A percentile compares a stretch with the other conserved stretches of the same genome.
Evolutionary conservation across 257 asterid species (phyloP).

Genomic region (Solanum rostratum): DNA sequence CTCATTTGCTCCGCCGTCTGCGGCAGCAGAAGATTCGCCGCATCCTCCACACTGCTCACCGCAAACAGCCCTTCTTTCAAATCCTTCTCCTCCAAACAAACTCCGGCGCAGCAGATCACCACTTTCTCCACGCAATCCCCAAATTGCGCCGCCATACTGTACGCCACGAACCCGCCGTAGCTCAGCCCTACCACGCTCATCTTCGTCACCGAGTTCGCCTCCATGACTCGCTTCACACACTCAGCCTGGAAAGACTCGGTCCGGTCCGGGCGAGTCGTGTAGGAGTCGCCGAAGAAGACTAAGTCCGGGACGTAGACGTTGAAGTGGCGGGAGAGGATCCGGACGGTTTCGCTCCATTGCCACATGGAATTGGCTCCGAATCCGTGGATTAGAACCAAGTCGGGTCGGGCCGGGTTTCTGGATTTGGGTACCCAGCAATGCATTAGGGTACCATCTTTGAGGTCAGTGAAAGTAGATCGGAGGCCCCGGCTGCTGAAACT

Average conservation of each 20-base stretch:
- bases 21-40: slow-evolving; percentile 46
- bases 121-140: slow-evolving; percentile 37
- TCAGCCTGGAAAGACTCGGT: slow-evolving; percentile 50
- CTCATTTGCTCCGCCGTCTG: slow-evolving; percentile 54
- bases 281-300: slow-evolving; percentile 48
- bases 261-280: slow-evolving; percentile 44
- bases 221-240: slow-evolving; percentile 46
- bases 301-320: slow-evolving; percentile 69
- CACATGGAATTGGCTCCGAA: slow-evolving; percentile 56
- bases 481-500: slow-evolving; percentile 35
- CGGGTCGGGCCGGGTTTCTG: slow-evolving; percentile 25
- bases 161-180: slow-evolving; percentile 74
- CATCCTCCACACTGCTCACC: slow-evolving; percentile 44
- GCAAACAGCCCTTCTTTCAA: slow-evolving; percentile 46
- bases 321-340: slow-evolving; percentile 24
- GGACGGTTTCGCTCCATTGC: slow-evolving; percentile 52
- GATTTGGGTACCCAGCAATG: slow-evolving; percentile 51
- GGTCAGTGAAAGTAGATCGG: slow-evolving; percentile 36
- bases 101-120: slow-evolving; percentile 62
- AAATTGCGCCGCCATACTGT: slow-evolving; percentile 52
- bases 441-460: slow-evolving; percentile 48
- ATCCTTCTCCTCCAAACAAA: slow-evolving; percentile 62
- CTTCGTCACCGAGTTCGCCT: slow-evolving; percentile 32
- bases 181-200: slow-evolving; percentile 51
- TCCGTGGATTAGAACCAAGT: slow-evolving; percentile 54